Conservation (phyloP, 208 protist genomes). For the Wallacemonas sp. region DNA sequence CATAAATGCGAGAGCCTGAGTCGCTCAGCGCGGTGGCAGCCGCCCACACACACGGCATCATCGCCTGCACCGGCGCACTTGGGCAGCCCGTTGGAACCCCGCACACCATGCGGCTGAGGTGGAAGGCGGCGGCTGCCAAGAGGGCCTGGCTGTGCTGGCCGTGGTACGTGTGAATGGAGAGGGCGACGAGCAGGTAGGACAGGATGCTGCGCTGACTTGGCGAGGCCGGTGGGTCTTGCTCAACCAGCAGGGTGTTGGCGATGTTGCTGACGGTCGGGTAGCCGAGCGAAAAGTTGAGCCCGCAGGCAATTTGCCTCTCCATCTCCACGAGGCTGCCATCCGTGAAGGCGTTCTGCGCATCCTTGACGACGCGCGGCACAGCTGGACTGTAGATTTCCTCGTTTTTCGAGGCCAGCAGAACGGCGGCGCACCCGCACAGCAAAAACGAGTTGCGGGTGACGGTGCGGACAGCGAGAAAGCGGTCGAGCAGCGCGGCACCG, state of each 20-base stretch:
- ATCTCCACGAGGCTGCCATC: constrained; percentile 47
- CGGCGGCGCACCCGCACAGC: constrained; percentile 81
- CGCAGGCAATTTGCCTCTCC: constrained; percentile 47
- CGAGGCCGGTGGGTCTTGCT: constrained; percentile 63
- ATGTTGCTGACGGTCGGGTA: constrained; percentile 52
- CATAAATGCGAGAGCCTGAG: neutral
- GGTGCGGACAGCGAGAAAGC: constrained; percentile 67
- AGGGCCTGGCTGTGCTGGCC: constrained; percentile 50
- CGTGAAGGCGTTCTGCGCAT: constrained; percentile 90
- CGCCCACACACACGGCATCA: constrained; percentile 43
- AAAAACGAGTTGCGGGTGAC: constrained; percentile 57
- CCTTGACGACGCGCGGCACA: constrained; percentile 90
- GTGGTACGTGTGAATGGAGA: constrained; percentile 60
- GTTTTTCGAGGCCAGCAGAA: constrained; percentile 97
- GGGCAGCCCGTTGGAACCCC: constrained; percentile 42
- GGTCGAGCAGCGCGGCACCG: constrained; percentile 68
- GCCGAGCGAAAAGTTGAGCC: constrained; percentile 52
- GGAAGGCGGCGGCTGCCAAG: constrained; percentile 66
- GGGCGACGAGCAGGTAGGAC: constrained; percentile 55
- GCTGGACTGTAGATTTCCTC: constrained; percentile 97
- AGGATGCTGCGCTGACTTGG: constrained; percentile 50
- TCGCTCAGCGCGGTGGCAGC: constrained; percentile 18
- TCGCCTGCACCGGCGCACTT: constrained; percentile 33
- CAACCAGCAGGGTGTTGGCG: constrained; percentile 48
- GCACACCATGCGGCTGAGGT: constrained; percentile 55